Evolutionary conservation across 768 basidiomycete species (phyloP).

Genomic region (Asterophora lycoperdoides): DNA sequence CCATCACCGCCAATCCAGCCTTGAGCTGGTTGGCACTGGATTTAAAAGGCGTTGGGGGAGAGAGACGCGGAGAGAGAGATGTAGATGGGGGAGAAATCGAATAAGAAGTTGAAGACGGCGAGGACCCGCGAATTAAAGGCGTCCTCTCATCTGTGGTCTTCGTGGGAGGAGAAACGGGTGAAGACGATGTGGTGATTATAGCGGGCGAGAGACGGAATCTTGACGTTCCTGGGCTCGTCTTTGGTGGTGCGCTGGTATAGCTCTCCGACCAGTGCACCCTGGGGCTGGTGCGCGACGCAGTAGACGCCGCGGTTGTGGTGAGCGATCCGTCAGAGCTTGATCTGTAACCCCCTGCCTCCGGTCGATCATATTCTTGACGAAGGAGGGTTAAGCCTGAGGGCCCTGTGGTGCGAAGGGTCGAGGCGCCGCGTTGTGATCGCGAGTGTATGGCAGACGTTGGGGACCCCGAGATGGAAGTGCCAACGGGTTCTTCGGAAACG

Average conservation of each 20-base stretch:
- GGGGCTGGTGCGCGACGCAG: conserved; percentile 5
- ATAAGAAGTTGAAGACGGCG: conserved; percentile 2
- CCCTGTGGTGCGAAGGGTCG: conserved; percentile 16
- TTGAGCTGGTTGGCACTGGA: background rate
- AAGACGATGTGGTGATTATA: conserved; percentile 5
- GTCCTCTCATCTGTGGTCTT: conserved; percentile 11
- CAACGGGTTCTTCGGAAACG: background rate
- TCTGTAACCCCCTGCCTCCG: background rate
- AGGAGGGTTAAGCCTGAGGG: conserved; percentile 39
- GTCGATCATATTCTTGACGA: conserved; percentile 20
- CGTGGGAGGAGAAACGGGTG: background rate
- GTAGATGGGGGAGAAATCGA: background rate
- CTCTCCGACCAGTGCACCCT: conserved; percentile 11
- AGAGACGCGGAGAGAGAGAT: background rate
- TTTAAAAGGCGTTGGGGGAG: background rate
- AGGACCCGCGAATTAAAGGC: conserved; percentile 8
- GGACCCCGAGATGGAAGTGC: conserved; percentile 9
- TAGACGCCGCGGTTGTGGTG: conserved; percentile 12
- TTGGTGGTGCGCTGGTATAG: conserved; percentile 1
- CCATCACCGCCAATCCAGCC: background rate
- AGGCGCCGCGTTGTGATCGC: conserved; percentile 10
- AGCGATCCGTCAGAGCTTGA: conserved; percentile 12
- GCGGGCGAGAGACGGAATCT: conserved; percentile 6
- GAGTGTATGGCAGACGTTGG: conserved; percentile 13
- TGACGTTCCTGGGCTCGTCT: conserved; percentile 2